These are phyloP conservation scores for Nigrospora oryzae DNA, from an alignment of 2,329 filamentous ascomycete species.

Conservation along the genomic window DNA sequence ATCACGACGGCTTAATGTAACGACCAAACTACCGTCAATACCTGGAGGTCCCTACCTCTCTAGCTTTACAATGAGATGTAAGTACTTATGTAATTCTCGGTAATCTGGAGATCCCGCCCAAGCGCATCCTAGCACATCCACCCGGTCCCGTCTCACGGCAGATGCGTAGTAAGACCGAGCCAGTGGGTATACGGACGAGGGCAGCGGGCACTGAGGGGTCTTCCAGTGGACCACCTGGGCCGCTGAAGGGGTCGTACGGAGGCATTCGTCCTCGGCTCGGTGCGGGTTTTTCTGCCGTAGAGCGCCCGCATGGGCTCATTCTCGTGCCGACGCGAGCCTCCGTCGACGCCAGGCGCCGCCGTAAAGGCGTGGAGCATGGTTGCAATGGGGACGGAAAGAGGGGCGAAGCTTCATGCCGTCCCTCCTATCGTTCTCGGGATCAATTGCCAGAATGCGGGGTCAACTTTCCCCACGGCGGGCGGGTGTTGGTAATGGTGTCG, in stretches of 20 bases:
- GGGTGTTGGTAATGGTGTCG: too few species aligned
- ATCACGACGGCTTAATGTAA: background rate
- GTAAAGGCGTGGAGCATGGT: too few species aligned
- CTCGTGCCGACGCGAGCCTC: background rate
- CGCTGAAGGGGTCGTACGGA: background rate
- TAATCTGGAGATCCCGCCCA: background rate
- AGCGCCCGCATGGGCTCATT: background rate
- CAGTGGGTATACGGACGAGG: background rate
- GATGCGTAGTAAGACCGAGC: background rate
- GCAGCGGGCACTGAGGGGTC: background rate
- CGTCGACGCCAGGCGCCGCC: too few species aligned
- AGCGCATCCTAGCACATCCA: too few species aligned
- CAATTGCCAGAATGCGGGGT: slow-evolving; percentile 1
- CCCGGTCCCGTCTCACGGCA: too few species aligned
- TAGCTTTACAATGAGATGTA: too few species aligned
- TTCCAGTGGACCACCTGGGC: background rate
- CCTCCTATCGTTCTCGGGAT: background rate
- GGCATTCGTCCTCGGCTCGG: background rate
- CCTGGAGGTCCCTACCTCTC: too few species aligned
- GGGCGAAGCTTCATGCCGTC: background rate
- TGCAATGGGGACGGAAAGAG: background rate
- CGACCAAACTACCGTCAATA: background rate
- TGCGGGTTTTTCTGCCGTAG: background rate
- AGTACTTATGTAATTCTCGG: background rate
- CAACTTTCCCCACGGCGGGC: background rate